Evolutionary conservation across 129 eudicot species (phyloP), one percentile per base, ranked within the genome.

Genomic region (Chrysanthemum seticuspe): DNA sequence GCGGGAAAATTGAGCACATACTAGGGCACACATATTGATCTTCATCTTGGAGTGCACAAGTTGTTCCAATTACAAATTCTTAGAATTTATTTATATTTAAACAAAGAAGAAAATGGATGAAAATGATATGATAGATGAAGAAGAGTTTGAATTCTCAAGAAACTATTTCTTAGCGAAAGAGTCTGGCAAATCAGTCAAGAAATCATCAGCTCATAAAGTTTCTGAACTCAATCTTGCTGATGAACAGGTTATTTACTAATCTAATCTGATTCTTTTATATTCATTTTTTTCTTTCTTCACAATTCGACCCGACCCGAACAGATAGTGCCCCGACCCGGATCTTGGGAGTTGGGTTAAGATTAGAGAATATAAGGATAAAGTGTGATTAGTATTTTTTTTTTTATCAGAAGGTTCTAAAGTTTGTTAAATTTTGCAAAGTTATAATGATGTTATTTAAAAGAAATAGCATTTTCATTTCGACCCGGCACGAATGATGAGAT

Each of bases 91-190:
- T 14, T 14, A n/a, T 56, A 4, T 62, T 3, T 13, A 18, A 16
- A 21, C 62, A 14, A 67, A 5, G 11, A 14, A 13, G 14, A 72
- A 15, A 68, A 94, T 94, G 97, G 96, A 86, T 13, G 77, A 72
- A 34, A 74, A 77, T 70, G 89, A 90, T 40, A 40, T 40, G 47
- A 52, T 76, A 7, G 92, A 84, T 36, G 97, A 92, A 81, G 96
- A 87, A 36, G 98, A 90, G 52, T 86, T 86, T 76, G 96, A 83
- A 21, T 94, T 94, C 83, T 94, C 97, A 12, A 94, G 98, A 82
- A 94, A 94, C 77, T 94, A 94, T 70, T 94, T 93, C 55, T 71
- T 88, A 29, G 91, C 97, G 8, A 94, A 90, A 85, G 98, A 94
- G 60, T 65, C 87, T 29, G 83, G 93, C 13, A 78, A 85, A 49